Percentiles rank a stretch among this genome's conserved stretches.
Evolutionary conservation across 139 green algal genomes (phyloP).

Genomic region (Chlamydomonas sp.): DNA sequence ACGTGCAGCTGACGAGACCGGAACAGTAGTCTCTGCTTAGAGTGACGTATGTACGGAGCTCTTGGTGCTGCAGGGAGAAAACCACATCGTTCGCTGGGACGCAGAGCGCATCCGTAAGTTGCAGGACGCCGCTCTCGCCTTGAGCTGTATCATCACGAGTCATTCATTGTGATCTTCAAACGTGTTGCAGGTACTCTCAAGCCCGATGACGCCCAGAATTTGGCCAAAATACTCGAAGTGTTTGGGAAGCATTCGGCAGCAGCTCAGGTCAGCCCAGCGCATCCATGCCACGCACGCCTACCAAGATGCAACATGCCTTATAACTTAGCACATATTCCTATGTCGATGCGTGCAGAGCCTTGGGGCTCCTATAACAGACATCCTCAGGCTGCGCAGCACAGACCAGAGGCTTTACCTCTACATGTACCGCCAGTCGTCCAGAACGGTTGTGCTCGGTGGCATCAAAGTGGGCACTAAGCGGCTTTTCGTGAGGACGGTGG

Average conservation of each 20-base stretch:
- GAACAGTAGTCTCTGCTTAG: too few species aligned
- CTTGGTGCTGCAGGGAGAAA: neutral
- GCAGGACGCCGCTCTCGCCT: too few species aligned
- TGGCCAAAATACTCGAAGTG: slow-evolving; percentile 26
- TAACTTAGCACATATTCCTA: neutral
- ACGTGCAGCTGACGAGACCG: neutral
- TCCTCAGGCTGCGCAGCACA: slow-evolving; percentile 39
- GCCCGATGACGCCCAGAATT: slow-evolving; percentile 7
- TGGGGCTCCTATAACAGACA: slow-evolving; percentile 44
- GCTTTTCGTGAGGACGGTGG: slow-evolving; percentile 66
- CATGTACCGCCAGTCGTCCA: slow-evolving; percentile 39
- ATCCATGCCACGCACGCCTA: neutral
- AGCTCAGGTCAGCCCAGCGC: slow-evolving; percentile 18
- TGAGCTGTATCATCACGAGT: too few species aligned
- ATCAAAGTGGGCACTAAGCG: slow-evolving; percentile 79
- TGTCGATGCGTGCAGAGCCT: slow-evolving; percentile 30
- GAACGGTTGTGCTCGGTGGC: slow-evolving; percentile 63
- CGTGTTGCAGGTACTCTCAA: slow-evolving; percentile 19
- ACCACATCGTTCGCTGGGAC: slow-evolving; percentile 28
- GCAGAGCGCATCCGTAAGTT: slow-evolving; percentile 13
- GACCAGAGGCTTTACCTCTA: slow-evolving; percentile 55
- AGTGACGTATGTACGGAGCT: too few species aligned
- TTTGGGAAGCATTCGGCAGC: slow-evolving; percentile 50
- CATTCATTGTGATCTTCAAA: too few species aligned
- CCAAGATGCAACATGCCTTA: neutral